Evolutionary conservation across 495 filamentous ascomycete genomes (phyloP), one percentile per base, ranked within the genome.

Genomic region (Halenospora varia): DNA sequence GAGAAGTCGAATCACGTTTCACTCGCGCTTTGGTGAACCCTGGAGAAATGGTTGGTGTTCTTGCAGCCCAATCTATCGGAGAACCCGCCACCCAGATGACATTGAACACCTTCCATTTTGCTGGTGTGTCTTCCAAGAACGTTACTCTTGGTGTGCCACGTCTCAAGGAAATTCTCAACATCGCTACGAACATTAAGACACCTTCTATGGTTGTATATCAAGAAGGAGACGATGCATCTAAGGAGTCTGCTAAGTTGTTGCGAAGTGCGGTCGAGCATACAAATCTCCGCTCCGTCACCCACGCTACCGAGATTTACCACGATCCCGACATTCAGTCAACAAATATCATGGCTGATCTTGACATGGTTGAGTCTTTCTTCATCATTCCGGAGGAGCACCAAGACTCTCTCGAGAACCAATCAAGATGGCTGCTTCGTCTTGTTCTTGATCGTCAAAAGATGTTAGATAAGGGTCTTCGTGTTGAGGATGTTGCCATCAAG

Each of bases 51-150:
- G 95, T 97, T 53, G 94, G 94, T 70, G 95, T 97, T 26, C 80
- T 99, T 66, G 94, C 94, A 54, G 94, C 94, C 10, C 94, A 99
- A 73, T 97, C 92, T 23, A 97, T 99, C 71, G 94, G 94, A 77
- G 94, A 99, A 71, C 94, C 94, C 18, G 94, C 94, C 45, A 99
- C 94, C 1, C 94, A 99, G 75, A 99, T 99, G 94, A 99, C 94
- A 0, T 73, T 99, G 48, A 99, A 99, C 73, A 99, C 94, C 24
- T 99, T 99, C 86, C 94, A 99, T 81, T 97, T 99, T 74, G 91
- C 94, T 71, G 94, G 94, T 95, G 91, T 98, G 44, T 95, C 95
- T 1, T 96, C 94, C 20, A 99, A 99, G 85, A 99, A 97, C 79
- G 91, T 97, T 49, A 99, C 94, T 20, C 88, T 97, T 52, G 94